Base-by-base conservation (phyloP, 352 stramenopile species). In the Globisporangium recalcitrans region DNA sequence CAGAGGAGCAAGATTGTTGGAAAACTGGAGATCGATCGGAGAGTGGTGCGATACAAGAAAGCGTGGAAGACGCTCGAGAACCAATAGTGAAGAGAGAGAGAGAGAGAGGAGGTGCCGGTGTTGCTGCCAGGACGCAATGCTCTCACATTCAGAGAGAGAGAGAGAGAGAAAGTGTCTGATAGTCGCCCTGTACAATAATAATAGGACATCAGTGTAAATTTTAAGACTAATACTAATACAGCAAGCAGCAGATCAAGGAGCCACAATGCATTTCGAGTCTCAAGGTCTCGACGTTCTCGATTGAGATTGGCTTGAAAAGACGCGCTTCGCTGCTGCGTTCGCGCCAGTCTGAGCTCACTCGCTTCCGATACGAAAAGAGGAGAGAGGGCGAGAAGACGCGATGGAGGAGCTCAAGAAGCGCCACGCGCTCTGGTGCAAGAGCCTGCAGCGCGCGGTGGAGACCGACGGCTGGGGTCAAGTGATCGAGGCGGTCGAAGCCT, bases 401-500 rank as follows among this genome's bases (percentile, higher is more conserved):
- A 80, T 80, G 74, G 76, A 83, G 16, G 65, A 81, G 52, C 64
- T 85, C 13, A 51, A 68, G 58, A 79, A 83, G 63, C 68, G 78
- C 24, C 79, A 88, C 58, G 63, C 70, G 2, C 58, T 65, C 21
- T 91, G 81, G 81, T 82, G 71, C 68, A 74, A 76, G 62, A 74
- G 70, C 54, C 68, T 91, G 57, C 69, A 83, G 60, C 68, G 74
- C 38, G 81, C 79, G 2, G 71, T 91, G 29, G 68, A 91, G 64
- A 82, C 78, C 5, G 81, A 91, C 55, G 72, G 66, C 26, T 87
- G 79, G 79, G 81, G 79, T 6, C 81, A 91, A 59, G 74, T 91
- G 36, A 58, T 89, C n/a, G 81, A 91, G 52, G 79, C 81, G 3
- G 79, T 91, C n/a, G 81, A 91, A 56, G 77, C 77, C 34, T 91